Percentiles rank a stretch among this genome's conserved stretches.
phyloP scores from a whole-genome alignment of 495 filamentous ascomycete species.

The Penicillium salamii region DNA sequence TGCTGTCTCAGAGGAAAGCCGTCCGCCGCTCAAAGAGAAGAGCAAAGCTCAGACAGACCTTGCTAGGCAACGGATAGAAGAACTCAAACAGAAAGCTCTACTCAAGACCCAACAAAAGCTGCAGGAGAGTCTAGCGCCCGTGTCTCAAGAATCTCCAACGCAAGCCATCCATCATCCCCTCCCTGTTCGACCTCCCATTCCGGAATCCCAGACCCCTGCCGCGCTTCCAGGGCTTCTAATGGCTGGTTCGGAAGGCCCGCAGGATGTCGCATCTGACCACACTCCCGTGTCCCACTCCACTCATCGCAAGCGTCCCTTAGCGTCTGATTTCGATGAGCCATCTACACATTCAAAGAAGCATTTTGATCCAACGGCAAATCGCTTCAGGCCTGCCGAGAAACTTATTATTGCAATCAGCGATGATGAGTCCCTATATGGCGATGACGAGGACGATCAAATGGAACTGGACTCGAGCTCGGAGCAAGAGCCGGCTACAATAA shows the following conservation, averaged over 20 bases:
- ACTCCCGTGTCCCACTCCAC: constrained; percentile 26
- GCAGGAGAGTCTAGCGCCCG: background rate
- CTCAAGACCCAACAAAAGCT: constrained; percentile 29
- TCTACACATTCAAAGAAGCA: constrained; percentile 56
- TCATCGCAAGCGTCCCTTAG: constrained; percentile 77
- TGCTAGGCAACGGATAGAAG: constrained; percentile 50
- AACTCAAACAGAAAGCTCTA: constrained; percentile 44
- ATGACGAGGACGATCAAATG: constrained; percentile 39
- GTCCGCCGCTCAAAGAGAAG: constrained; percentile 41
- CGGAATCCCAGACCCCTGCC: constrained; percentile 31
- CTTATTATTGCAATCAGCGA: constrained; percentile 76
- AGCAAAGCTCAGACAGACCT: constrained; percentile 56
- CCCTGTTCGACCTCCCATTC: constrained; percentile 41
- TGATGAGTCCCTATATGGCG: constrained; percentile 51
- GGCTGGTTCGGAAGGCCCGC: constrained; percentile 24
- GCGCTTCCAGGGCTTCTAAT: constrained; percentile 57
- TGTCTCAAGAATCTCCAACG: background rate
- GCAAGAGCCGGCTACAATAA: constrained; percentile 1
- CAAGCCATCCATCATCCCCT: constrained; percentile 37
- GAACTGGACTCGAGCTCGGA: constrained; percentile 26
- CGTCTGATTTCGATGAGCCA: constrained; percentile 70
- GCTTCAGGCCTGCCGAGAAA: constrained; percentile 20
- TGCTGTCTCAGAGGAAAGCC: constrained; percentile 3
- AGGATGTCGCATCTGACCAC: constrained; percentile 16
- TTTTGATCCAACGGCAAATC: constrained; percentile 44